A percentile compares a stretch with the other conserved stretches of the same genome.
Conservation (phyloP, 1,139 yeast genomes). For the Saccharomyces hybrid region DNA sequence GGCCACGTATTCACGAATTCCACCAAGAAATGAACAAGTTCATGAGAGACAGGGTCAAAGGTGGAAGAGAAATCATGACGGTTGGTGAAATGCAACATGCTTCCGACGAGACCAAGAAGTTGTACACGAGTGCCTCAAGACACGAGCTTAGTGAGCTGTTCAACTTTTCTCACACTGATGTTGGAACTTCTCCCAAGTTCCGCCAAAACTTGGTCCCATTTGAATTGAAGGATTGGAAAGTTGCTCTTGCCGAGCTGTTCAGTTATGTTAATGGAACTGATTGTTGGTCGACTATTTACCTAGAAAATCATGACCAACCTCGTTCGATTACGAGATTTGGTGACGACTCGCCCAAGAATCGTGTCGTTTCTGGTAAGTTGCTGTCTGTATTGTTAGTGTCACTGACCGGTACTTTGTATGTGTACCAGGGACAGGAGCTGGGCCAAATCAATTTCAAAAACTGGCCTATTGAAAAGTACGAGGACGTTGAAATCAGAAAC, state of each 20-base stretch:
- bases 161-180: conserved; percentile 41
- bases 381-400: conserved; percentile 30
- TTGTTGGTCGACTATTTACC: conserved; percentile 52
- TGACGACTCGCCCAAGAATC: conserved; percentile 35
- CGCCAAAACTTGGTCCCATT: conserved; percentile 36
- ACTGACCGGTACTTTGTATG: conserved; percentile 49
- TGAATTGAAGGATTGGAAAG: conserved; percentile 39
- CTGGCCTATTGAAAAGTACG: conserved; percentile 46
- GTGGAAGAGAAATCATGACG: conserved; percentile 47
- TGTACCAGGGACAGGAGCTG: conserved; percentile 57
- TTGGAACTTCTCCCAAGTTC: conserved; percentile 37
- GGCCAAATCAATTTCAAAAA: conserved; percentile 47
- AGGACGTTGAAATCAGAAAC: conserved; percentile 44
- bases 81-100: conserved; percentile 50
- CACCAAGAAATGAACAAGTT: conserved; percentile 43
- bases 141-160: conserved; percentile 49
- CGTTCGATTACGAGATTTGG: conserved; percentile 48
- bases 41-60: conserved; percentile 33
- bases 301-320: conserved; percentile 56
- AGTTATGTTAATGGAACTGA: conserved; percentile 42
- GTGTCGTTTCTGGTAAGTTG: conserved; percentile 35
- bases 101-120: conserved; percentile 39
- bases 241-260: conserved; percentile 34
- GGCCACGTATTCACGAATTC: conserved; percentile 52
- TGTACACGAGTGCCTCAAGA: conserved; percentile 43